Percentiles rank a stretch among this genome's conserved stretches.
Evolutionary conservation across 257 asterid species (phyloP).

Genomic region (Gynochthodes officinalis): DNA sequence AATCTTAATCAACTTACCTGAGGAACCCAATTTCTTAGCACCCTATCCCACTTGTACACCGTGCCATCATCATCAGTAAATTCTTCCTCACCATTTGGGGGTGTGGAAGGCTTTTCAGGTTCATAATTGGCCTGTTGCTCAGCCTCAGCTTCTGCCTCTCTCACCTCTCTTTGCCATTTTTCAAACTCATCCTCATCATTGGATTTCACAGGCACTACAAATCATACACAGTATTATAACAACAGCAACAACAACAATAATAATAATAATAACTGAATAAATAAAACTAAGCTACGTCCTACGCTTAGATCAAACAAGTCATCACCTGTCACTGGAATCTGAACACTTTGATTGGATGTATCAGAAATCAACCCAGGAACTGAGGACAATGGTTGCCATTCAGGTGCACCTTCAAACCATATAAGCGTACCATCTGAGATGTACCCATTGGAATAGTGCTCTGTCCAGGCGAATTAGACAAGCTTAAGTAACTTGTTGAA

Average conservation of each 20-base stretch:
- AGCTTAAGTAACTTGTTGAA: slow-evolving; percentile 37
- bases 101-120: slow-evolving; percentile 77
- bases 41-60: slow-evolving; percentile 79
- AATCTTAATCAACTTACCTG: slow-evolving; percentile 52
- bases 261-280: not conserved
- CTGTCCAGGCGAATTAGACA: slow-evolving; percentile 59
- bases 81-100: slow-evolving; percentile 94
- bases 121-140: slow-evolving; percentile 44
- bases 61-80: slow-evolving; percentile 98
- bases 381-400: slow-evolving; percentile 72
- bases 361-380: slow-evolving; percentile 48
- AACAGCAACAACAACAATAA: no score
- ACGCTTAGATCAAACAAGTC: slow-evolving; percentile 11
- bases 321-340: slow-evolving; percentile 40
- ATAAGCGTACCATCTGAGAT: slow-evolving; percentile 61
- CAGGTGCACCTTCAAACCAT: slow-evolving; percentile 81
- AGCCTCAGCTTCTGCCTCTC: slow-evolving; percentile 63
- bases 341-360: slow-evolving; percentile 33
- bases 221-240: no score
- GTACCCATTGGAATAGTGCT: slow-evolving; percentile 76
- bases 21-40: slow-evolving; percentile 85
- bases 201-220: slow-evolving; percentile 43
- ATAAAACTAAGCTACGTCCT: slow-evolving; percentile 8
- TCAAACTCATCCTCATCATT: slow-evolving; percentile 85
- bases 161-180: slow-evolving; percentile 84